phyloP scores from a whole-genome alignment of 495 filamentous ascomycete genomes.

The Xylaria acuta region DNA sequence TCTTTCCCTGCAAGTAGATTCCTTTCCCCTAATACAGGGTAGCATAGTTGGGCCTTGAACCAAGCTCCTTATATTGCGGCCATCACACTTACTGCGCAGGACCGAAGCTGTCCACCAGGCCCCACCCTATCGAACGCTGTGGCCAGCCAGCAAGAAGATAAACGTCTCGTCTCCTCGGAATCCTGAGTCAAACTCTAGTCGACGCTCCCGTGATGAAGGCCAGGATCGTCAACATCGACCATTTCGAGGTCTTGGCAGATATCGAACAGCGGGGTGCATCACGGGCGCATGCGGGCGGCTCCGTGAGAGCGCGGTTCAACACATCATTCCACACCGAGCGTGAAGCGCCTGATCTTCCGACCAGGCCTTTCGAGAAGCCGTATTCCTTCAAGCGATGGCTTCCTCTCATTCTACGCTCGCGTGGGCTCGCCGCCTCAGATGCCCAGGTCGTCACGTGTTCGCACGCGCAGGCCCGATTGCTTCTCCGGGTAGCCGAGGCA shows the following conservation, averaged over 20 bases:
- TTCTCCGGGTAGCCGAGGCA: slow-evolving; percentile 24
- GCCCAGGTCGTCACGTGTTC: slow-evolving; percentile 30
- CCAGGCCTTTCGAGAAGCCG: slow-evolving; percentile 30
- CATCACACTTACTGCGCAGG: background rate
- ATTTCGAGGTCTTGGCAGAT: slow-evolving; percentile 25
- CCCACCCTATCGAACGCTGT: background rate
- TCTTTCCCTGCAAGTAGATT: background rate
- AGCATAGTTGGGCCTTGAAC: background rate
- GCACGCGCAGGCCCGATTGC: slow-evolving; percentile 20
- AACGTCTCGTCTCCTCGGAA: background rate
- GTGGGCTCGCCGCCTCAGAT: slow-evolving; percentile 9
- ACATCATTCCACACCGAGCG: slow-evolving; percentile 32
- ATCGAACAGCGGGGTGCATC: slow-evolving; percentile 16
- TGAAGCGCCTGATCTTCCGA: slow-evolving; percentile 30
- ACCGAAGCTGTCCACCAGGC: background rate
- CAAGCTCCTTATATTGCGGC: background rate
- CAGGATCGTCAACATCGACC: slow-evolving; percentile 15
- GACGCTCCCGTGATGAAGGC: slow-evolving; percentile 12
- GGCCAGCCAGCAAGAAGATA: background rate
- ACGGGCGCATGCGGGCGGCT: slow-evolving; percentile 7
- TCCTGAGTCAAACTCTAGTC: background rate
- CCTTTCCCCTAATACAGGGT: background rate
- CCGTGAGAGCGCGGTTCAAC: slow-evolving; percentile 31
- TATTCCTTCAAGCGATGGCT: slow-evolving; percentile 39
- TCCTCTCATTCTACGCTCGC: slow-evolving; percentile 32